Conservation (phyloP, 176 grass and related monocot species). For the Canna indica region DNA sequence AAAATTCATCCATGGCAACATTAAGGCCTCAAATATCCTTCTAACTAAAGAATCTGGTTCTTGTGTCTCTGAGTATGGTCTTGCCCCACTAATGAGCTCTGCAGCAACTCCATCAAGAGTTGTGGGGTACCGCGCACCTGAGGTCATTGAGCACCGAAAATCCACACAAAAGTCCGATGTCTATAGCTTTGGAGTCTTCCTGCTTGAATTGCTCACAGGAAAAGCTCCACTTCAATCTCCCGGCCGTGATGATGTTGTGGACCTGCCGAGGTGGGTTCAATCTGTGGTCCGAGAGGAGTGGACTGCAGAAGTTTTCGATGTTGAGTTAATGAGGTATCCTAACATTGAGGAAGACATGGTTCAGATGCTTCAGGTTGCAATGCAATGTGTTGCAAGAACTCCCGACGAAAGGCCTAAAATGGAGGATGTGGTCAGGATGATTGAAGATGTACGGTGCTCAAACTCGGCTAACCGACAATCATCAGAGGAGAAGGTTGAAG, state of each 20-base stretch:
- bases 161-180: conserved; percentile 71
- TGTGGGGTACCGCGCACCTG: conserved; percentile 67
- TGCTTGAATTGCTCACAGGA: conserved; percentile 83
- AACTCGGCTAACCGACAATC: conserved; percentile 43
- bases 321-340: conserved; percentile 67
- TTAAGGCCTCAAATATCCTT: conserved; percentile 82
- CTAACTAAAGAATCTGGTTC: conserved; percentile 48
- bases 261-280: conserved; percentile 87
- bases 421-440: conserved; percentile 73
- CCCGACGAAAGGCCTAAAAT: conserved; percentile 64
- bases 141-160: conserved; percentile 67
- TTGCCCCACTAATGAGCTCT: conserved; percentile 59
- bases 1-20: conserved; percentile 83
- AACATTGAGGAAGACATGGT: conserved; percentile 94
- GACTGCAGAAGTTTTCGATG: conserved; percentile 89
- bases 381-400: conserved; percentile 47
- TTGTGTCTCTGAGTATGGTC: conserved; percentile 62
- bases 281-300: conserved; percentile 92
- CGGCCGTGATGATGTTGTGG: conserved; percentile 32
- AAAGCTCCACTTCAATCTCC: conserved; percentile 75
- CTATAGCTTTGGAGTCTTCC: conserved; percentile 80
- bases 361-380: conserved; percentile 87
- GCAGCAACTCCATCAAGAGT: conserved; percentile 26
- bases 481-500: conserved; percentile 29
- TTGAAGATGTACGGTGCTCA: conserved; percentile 40